These are phyloP conservation scores for Amanita subjunquillea DNA, from an alignment of 768 basidiomycete genomes.

Conservation along the genomic window DNA sequence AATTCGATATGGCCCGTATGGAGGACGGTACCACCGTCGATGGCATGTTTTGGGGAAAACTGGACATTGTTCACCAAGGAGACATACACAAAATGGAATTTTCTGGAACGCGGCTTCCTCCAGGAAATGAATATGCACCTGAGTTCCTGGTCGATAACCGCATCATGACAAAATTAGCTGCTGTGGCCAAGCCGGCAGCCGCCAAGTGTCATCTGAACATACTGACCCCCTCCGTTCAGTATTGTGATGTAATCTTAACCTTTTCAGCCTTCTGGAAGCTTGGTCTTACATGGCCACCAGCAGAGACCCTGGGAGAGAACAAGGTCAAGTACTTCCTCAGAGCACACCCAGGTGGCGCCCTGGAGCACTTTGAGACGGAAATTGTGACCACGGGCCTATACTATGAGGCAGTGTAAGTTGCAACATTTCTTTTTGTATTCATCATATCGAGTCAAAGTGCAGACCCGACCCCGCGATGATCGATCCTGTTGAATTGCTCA, in stretches of 20 bases:
- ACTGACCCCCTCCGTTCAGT: conserved; percentile 62
- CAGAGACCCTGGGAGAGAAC: conserved; percentile 53
- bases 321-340: conserved; percentile 79
- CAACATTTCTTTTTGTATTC: not conserved
- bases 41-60: conserved; percentile 82
- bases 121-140: conserved; percentile 49
- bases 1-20: conserved; percentile 86
- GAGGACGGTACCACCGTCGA: conserved; percentile 83
- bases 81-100: conserved; percentile 79
- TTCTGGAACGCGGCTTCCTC: conserved; percentile 62
- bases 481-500: conserved; percentile 70
- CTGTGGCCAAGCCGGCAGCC: conserved; percentile 61
- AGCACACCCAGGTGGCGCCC: conserved; percentile 74
- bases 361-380: conserved; percentile 81
- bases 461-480: conserved; percentile 74
- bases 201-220: conserved; percentile 74
- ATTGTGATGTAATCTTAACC: conserved; percentile 68
- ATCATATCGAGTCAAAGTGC: conserved; percentile 6
- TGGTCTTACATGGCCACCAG: conserved; percentile 68
- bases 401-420: conserved; percentile 73
- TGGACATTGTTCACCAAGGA: conserved; percentile 70
- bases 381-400: conserved; percentile 73
- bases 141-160: conserved; percentile 71
- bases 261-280: conserved; percentile 71
- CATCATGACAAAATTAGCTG: conserved; percentile 67